Conservation (phyloP, 495 filamentous ascomycete species). For the Echria macrotheca region DNA sequence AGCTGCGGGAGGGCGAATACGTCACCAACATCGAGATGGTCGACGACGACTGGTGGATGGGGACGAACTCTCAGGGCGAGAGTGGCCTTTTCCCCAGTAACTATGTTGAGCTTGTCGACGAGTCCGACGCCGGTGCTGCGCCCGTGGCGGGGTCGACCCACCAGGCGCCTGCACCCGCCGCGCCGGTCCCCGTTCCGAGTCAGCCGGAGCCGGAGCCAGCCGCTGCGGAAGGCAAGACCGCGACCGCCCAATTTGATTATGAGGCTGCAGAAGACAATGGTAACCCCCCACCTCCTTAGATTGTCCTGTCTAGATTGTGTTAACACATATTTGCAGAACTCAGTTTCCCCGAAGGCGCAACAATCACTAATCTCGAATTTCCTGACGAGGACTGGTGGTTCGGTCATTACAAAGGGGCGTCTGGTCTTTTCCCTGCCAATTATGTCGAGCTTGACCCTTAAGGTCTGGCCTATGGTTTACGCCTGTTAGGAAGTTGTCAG, state of each 20-base stretch:
- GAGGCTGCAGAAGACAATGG: slow-evolving; percentile 96
- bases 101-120: slow-evolving; percentile 83
- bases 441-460: slow-evolving; percentile 66
- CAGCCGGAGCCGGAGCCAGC: slow-evolving; percentile 24
- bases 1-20: slow-evolving; percentile 82
- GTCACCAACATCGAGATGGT: slow-evolving; percentile 98
- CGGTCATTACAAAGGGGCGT: slow-evolving; percentile 71
- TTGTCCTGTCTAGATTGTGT: neutral
- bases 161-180: slow-evolving; percentile 25
- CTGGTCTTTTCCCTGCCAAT: slow-evolving; percentile 88
- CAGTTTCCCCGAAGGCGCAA: slow-evolving; percentile 85
- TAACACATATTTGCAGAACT: slow-evolving; percentile 50
- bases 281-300: slow-evolving; percentile 19
- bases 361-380: slow-evolving; percentile 70
- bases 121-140: slow-evolving; percentile 31
- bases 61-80: slow-evolving; percentile 74
- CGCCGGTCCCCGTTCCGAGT: slow-evolving; percentile 20
- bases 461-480: too few relatives aligned
- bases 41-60: slow-evolving; percentile 97
- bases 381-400: slow-evolving; percentile 99
- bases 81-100: slow-evolving; percentile 91
- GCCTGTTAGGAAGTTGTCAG: too few relatives aligned
- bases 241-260: slow-evolving; percentile 89
- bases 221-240: slow-evolving; percentile 49
- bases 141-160: slow-evolving; percentile 21